Conservation (phyloP, 1,284 basidiomycete species). For the Exobasidium rhododendri region DNA sequence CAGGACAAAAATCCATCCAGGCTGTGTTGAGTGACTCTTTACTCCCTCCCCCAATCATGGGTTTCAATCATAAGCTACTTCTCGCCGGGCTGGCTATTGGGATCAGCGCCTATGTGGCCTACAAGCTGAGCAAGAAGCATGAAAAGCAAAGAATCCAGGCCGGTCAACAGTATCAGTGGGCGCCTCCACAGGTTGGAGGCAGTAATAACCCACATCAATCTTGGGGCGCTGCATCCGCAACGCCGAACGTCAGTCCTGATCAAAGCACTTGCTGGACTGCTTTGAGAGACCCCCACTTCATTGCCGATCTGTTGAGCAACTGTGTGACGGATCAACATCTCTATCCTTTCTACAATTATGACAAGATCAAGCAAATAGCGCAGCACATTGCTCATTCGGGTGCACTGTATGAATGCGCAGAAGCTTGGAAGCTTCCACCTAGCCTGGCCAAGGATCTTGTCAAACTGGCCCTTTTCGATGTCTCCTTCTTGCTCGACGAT, state of each 20-base stretch:
- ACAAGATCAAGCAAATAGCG: conserved; percentile 28
- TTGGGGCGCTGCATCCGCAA: conserved; percentile 6
- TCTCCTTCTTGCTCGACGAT: conserved; percentile 45
- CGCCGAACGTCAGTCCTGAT: conserved; percentile 16
- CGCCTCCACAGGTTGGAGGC: conserved; percentile 22
- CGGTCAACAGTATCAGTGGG: conserved; percentile 13
- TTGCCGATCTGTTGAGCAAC: conserved; percentile 35
- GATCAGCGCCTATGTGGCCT: conserved; percentile 37
- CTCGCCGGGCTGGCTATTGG: conserved; percentile 42
- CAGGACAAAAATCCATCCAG: too few relatives aligned
- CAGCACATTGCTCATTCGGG: conserved; percentile 33
- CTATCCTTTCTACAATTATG: conserved; percentile 43
- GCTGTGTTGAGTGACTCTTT: conserved; percentile 1
- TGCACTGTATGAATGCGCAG: conserved; percentile 28
- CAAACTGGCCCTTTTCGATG: conserved; percentile 44
- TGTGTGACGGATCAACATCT: conserved; percentile 44
- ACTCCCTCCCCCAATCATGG: conserved; percentile 20
- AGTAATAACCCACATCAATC: conserved; percentile 8
- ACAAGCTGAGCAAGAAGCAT: conserved; percentile 38
- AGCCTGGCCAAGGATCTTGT: conserved; percentile 42
- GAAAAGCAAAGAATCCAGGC: conserved; percentile 16
- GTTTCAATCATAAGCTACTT: conserved; percentile 44
- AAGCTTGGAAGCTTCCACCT: conserved; percentile 45
- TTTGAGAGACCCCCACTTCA: conserved; percentile 33
- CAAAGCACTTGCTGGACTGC: conserved; percentile 20